A percentile compares a stretch with the other conserved stretches of the same genome.
Evolutionary conservation across 495 filamentous ascomycete species (phyloP).

Genomic region (Articulospora tetracladia): DNA sequence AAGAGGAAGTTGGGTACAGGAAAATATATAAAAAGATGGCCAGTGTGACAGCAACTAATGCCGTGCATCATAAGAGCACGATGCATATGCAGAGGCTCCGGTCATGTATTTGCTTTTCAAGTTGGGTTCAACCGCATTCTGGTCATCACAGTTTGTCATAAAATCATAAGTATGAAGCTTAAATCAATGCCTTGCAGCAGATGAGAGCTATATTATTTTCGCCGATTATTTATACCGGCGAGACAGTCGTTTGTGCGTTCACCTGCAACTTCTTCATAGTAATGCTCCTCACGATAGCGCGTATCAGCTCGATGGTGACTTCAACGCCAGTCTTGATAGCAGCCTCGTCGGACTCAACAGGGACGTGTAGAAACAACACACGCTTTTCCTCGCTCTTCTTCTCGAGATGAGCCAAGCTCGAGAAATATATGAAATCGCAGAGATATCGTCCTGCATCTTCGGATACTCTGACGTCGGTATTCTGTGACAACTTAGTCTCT

Average conservation of each 20-base stretch:
- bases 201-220: too few species aligned
- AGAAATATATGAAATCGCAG: conserved; percentile 86
- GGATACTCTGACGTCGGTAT: conserved; percentile 58
- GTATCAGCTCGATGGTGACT: conserved; percentile 65
- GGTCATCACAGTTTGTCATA: too few species aligned
- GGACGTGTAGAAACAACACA: conserved; percentile 79
- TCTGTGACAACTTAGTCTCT: conserved; percentile 14
- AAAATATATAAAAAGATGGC: too few species aligned
- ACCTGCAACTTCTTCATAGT: conserved; percentile 9
- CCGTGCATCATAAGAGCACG: too few species aligned
- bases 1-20: too few species aligned
- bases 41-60: too few species aligned
- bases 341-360: conserved; percentile 50
- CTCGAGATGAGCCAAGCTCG: conserved; percentile 54
- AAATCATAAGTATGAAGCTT: too few species aligned
- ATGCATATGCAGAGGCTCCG: too few species aligned
- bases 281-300: conserved; percentile 55
- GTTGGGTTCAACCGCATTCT: too few species aligned
- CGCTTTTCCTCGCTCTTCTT: conserved; percentile 46
- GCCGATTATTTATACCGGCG: neutral
- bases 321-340: conserved; percentile 56
- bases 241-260: neutral
- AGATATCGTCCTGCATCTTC: conserved; percentile 77
- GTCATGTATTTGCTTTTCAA: too few species aligned
- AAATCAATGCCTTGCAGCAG: too few species aligned